A percentile compares a stretch with the other conserved stretches of the same genome.
These are phyloP conservation scores for Blastocystis sp. DNA, from an alignment of 352 stramenopile species.

Conservation along the genomic window DNA sequence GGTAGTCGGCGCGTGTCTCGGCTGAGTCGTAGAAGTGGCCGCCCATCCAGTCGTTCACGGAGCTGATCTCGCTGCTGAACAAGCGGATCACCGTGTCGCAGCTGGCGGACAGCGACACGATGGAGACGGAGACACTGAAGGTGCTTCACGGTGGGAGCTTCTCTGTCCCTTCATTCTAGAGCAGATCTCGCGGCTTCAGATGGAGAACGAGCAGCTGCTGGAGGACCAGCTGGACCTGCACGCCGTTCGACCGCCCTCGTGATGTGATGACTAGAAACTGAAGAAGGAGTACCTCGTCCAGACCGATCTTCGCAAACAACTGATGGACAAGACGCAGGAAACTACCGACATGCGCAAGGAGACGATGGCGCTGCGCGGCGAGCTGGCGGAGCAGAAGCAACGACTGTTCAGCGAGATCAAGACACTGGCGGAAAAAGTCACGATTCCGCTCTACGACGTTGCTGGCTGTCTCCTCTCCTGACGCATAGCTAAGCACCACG, in stretches of 20 bases:
- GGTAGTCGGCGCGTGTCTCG: not conserved
- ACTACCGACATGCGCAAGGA: conserved; percentile 81
- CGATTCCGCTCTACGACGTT: not conserved
- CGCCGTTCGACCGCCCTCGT: not conserved
- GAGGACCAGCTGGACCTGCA: not conserved
- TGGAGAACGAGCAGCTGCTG: not conserved
- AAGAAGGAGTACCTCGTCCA: not conserved
- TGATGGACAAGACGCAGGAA: not conserved
- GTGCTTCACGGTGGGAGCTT: not conserved
- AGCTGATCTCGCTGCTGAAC: not conserved
- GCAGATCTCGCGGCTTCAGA: not conserved
- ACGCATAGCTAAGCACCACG: not conserved
- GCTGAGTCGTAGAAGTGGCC: not conserved
- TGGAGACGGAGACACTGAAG: not conserved
- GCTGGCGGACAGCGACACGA: not conserved
- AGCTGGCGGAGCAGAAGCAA: conserved; percentile 79
- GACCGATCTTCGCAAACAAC: not conserved
- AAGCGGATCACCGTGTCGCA: not conserved
- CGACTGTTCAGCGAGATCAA: not conserved
- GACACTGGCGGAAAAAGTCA: not conserved
- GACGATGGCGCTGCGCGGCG: conserved; percentile 83
- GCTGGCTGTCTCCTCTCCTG: not conserved
- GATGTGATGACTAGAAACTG: not conserved
- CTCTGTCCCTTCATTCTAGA: not conserved
- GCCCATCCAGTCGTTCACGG: not conserved